Base-by-base conservation (phyloP, 2,329 filamentous ascomycete genomes). In the Dichotomopilus funicola region DNA sequence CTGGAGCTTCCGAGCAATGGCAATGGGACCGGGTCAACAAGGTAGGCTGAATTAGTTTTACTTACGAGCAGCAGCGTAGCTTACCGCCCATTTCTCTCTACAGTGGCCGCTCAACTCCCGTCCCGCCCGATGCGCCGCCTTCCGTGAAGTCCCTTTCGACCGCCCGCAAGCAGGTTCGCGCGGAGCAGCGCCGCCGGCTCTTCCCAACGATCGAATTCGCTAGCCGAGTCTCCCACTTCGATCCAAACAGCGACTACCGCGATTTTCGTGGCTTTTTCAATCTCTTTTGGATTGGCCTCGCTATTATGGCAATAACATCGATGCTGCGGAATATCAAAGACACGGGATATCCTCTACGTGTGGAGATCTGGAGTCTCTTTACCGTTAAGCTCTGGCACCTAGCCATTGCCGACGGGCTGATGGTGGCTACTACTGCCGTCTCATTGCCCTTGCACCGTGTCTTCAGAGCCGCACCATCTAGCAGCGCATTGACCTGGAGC, bases 211-310 rank as follows among this genome's bases (percentile, higher is more conserved):
- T 95, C 68, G 89, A 96, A 66, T 99, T 92, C 73, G 82, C 89
- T 42, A 86, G 88, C 58, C 87, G 94, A 55, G 86, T 97, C 27
- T 97, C 92, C 13, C 92, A 99, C 73, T 96, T 99, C 69, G 94
- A 99, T 68, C 91, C 91, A 0, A 80, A 83, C 49, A 95, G 89
- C 71, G 91, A 96, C 66, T 91, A 97, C 70, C 85, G 85, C 66
- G 91, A 99, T 72, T 99, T 99, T 70, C 85, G 90, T 65, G 94
- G 94, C 68, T 99, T 99, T 80, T 99, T 96, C 74, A 89, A 94
- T 53, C 81, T 99, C 40, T 99, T 99, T 74, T 99, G 94, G 94
- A 92, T 99, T 62, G 90, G 90, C 8, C 78, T 99, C 57, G 89
- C 89, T 63, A 95, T 99, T 71, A 96, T 99, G 91, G 90, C 91